phyloP scores from a whole-genome alignment of 306 rosid genomes.

The Citrullus amarus region DNA sequence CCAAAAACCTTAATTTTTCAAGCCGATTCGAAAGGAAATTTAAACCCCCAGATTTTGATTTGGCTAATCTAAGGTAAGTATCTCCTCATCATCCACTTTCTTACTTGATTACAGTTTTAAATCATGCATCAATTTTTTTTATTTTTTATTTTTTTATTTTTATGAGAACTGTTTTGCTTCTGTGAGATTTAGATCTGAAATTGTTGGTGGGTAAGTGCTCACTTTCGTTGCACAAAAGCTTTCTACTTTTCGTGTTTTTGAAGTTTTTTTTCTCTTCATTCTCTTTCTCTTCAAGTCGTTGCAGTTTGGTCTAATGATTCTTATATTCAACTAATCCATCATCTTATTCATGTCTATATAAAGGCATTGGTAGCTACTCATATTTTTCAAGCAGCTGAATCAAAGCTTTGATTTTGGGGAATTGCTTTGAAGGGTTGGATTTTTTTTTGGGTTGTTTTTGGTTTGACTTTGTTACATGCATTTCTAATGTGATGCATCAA shows the following conservation, averaged over 20 bases:
- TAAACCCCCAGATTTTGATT: neutral
- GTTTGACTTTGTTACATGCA: neutral
- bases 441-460: neutral
- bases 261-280: neutral
- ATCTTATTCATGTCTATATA: neutral
- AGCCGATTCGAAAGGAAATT: neutral
- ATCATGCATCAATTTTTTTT: neutral
- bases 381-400: neutral
- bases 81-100: neutral
- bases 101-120: neutral
- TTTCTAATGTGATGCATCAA: neutral
- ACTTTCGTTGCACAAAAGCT: slow-evolving; percentile 9
- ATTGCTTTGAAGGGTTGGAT: neutral
- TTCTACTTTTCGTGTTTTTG: slow-evolving; percentile 15
- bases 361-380: neutral
- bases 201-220: neutral
- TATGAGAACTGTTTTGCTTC: neutral
- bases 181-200: slow-evolving; percentile 16
- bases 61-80: neutral
- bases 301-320: neutral
- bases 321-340: neutral
- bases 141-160: neutral
- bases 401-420: neutral
- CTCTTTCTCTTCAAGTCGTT: neutral
- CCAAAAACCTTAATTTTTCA: neutral